These are phyloP conservation scores for Chlorophyllum brunneum DNA, from an alignment of 768 basidiomycete species.

Conservation along the genomic window DNA sequence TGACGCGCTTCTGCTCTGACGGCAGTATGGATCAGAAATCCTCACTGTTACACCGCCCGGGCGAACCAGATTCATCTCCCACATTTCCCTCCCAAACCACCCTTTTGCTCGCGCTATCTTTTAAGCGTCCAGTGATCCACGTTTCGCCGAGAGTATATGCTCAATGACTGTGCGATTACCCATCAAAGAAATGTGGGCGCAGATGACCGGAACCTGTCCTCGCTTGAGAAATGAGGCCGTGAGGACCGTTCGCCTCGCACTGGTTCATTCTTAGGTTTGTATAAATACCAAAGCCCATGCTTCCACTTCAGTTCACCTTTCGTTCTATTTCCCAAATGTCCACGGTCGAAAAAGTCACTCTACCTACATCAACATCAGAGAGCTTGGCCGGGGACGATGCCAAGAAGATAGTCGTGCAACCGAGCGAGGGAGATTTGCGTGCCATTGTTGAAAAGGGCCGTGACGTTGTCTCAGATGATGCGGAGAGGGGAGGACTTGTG, in stretches of 20 bases:
- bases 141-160: neutral
- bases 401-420: neutral
- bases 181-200: neutral
- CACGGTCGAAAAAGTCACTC: neutral
- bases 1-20: conserved; percentile 1
- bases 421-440: neutral
- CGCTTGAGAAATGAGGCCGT: neutral
- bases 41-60: neutral
- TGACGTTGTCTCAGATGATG: too few species aligned
- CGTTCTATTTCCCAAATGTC: neutral
- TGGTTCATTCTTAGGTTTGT: neutral
- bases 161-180: neutral
- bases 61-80: too few species aligned
- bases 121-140: neutral
- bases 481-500: neutral
- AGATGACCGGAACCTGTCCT: neutral
- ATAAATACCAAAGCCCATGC: too few species aligned
- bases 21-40: neutral
- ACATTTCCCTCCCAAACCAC: neutral
- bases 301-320: too few species aligned
- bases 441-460: neutral
- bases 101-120: neutral
- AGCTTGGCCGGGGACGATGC: neutral
- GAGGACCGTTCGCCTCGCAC: neutral
- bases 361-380: neutral